Conservation (phyloP, 768 basidiomycete species). For the Lactifluus volemus region DNA sequence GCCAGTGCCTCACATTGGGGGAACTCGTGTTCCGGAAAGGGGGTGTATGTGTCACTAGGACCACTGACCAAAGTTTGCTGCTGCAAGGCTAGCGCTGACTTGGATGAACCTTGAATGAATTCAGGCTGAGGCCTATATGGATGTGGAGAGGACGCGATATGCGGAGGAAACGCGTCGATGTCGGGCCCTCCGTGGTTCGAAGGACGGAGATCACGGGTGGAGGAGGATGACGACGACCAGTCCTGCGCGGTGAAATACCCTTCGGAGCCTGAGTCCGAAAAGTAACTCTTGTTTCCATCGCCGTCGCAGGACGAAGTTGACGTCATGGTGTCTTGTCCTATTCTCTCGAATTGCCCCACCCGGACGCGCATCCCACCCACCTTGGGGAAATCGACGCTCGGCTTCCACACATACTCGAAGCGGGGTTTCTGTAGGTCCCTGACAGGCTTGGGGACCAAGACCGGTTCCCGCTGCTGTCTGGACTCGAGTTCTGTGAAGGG, state of each 20-base stretch:
- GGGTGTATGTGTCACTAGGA: not conserved
- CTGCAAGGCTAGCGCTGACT: not conserved
- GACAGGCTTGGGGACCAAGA: conserved; percentile 2
- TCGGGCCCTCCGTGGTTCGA: not conserved
- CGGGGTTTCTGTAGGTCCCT: not conserved
- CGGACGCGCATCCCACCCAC: conserved; percentile 13
- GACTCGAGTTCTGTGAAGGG: conserved; percentile 11
- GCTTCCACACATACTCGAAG: conserved; percentile 1
- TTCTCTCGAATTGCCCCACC: conserved; percentile 10
- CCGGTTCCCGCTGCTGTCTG: not conserved
- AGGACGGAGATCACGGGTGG: not conserved
- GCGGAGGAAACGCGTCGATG: not conserved
- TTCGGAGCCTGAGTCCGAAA: not conserved
- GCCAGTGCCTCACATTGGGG: not conserved
- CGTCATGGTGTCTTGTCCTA: not conserved
- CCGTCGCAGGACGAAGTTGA: not conserved
- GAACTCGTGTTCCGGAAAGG: not conserved
- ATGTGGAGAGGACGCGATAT: not conserved
- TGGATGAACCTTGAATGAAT: conserved; percentile 10
- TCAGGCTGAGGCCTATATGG: not conserved
- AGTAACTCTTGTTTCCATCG: not conserved
- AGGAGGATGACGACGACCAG: not conserved
- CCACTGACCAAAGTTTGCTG: not conserved
- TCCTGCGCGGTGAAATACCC: conserved; percentile 5
- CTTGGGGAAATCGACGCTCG: not conserved